phyloP scores from a whole-genome alignment of 2,329 filamentous ascomycete genomes.

The Teratosphaeria destructans region DNA sequence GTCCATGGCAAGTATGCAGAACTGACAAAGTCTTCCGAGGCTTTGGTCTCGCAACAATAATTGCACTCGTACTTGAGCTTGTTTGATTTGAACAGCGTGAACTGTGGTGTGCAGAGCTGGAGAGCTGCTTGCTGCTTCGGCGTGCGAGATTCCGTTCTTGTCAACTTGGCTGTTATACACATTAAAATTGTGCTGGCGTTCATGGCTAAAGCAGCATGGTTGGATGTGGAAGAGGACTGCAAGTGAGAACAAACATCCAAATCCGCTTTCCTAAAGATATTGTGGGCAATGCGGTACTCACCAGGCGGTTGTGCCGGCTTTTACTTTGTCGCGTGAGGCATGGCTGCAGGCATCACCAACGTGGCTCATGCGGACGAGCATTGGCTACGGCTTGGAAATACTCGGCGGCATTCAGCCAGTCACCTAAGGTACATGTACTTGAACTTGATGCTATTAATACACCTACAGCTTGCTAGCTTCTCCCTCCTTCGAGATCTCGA shows the following conservation, averaged over 20 bases:
- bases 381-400: neutral
- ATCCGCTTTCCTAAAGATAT: neutral
- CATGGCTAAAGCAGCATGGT: neutral
- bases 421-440: neutral
- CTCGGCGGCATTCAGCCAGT: neutral
- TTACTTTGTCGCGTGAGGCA: neutral
- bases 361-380: neutral
- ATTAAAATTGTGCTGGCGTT: neutral
- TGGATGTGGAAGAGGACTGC: neutral
- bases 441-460: neutral
- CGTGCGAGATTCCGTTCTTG: neutral
- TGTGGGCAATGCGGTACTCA: neutral
- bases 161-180: neutral
- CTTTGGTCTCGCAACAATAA: conserved; percentile 4
- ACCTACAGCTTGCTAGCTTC: conserved; percentile 20
- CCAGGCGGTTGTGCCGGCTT: neutral
- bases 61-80: neutral
- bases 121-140: neutral
- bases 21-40: conserved; percentile 1
- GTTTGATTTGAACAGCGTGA: neutral
- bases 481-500: conserved; percentile 47
- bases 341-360: neutral
- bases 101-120: neutral
- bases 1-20: neutral
- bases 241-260: neutral